Evolutionary conservation across 768 basidiomycete genomes (phyloP).

Genomic region (Mycena kentingensis): DNA sequence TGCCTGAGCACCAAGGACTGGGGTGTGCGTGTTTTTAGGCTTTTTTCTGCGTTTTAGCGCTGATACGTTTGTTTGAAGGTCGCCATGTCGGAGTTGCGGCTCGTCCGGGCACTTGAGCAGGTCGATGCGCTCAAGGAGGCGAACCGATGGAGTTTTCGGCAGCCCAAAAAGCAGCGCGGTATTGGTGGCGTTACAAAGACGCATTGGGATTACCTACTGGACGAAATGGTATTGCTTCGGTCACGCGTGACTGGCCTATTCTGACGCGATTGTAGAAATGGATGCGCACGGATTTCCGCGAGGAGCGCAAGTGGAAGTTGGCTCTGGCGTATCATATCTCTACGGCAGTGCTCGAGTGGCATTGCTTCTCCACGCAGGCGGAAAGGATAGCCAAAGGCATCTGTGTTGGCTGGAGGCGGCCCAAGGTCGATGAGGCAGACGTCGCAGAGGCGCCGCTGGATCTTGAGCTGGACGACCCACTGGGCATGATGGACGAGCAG

Average conservation of each 20-base stretch:
- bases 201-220: conserved; percentile 95
- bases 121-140: conserved; percentile 81
- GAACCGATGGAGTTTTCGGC: conserved; percentile 88
- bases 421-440: conserved; percentile 37
- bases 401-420: conserved; percentile 64
- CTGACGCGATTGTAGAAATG: conserved; percentile 65
- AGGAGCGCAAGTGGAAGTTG: conserved; percentile 92
- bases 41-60: neutral
- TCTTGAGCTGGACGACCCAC: conserved; percentile 1
- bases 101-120: conserved; percentile 78
- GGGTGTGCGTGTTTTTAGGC: conserved; percentile 55
- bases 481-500: conserved; percentile 4
- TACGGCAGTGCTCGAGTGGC: conserved; percentile 85
- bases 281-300: conserved; percentile 94
- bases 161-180: conserved; percentile 91
- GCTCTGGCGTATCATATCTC: conserved; percentile 82
- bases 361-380: conserved; percentile 64
- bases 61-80: conserved; percentile 48
- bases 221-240: conserved; percentile 96
- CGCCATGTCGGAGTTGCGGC: conserved; percentile 75
- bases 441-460: conserved; percentile 26
- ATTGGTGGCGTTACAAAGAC: conserved; percentile 75
- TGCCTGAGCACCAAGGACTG: conserved; percentile 81
- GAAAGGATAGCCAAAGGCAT: conserved; percentile 68
- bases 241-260: conserved; percentile 9